Percentiles rank a stretch among this genome's conserved stretches.
phyloP scores from a whole-genome alignment of 352 stramenopile species.

The Phytophthora pseudosyringae region DNA sequence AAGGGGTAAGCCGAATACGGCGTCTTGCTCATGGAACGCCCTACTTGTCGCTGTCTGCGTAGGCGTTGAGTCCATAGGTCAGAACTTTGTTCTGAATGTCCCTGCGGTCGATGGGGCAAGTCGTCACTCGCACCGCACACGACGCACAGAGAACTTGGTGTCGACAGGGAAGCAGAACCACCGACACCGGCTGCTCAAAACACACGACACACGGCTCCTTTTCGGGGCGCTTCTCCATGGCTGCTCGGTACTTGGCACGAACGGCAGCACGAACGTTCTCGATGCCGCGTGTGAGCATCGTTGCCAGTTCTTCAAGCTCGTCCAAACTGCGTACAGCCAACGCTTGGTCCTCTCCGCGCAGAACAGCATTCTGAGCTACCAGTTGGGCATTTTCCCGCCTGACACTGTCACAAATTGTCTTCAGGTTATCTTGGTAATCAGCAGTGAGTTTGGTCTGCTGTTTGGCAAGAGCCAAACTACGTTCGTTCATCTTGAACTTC shows the following conservation, averaged over 20 bases:
- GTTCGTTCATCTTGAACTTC: slow-evolving; percentile 37
- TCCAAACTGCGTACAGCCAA: slow-evolving; percentile 40
- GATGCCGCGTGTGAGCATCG: slow-evolving; percentile 33
- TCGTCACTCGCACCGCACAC: slow-evolving; percentile 56
- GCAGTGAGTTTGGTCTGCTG: slow-evolving; percentile 32
- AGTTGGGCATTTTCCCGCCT: slow-evolving; percentile 36
- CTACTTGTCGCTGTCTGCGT: slow-evolving; percentile 21
- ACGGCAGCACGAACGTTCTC: slow-evolving; percentile 38
- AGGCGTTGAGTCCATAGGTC: slow-evolving; percentile 64
- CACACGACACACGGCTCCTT: slow-evolving; percentile 63
- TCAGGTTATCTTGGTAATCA: slow-evolving; percentile 46
- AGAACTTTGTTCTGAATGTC: slow-evolving; percentile 69
- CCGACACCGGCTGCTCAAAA: slow-evolving; percentile 47
- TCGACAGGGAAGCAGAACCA: slow-evolving; percentile 63
- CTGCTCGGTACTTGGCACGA: slow-evolving; percentile 37
- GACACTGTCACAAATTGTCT: slow-evolving; percentile 31
- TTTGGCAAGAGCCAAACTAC: slow-evolving; percentile 44
- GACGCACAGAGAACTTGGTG: slow-evolving; percentile 68
- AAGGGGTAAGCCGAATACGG: neutral
- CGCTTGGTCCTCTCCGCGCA: slow-evolving; percentile 28
- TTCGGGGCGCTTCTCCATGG: slow-evolving; percentile 25
- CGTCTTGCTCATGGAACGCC: neutral
- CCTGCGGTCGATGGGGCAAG: slow-evolving; percentile 67
- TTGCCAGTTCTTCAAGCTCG: slow-evolving; percentile 56
- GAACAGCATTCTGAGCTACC: slow-evolving; percentile 15